phyloP scores from a whole-genome alignment of 164 flowering plant genomes.

The Vitis rupestris region DNA sequence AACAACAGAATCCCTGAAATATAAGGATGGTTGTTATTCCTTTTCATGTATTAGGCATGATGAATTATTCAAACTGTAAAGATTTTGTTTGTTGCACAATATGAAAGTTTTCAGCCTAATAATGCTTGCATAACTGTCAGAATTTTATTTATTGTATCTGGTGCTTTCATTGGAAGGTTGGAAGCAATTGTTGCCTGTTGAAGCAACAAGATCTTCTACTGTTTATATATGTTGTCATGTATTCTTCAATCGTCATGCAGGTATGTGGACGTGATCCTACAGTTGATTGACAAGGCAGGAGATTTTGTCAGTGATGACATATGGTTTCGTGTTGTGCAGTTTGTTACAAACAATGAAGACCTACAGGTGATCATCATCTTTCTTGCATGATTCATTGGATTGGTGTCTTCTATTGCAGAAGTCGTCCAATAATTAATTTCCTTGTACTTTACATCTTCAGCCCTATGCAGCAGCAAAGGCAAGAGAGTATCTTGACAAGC shows the following conservation, averaged over 20 bases:
- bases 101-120: too few relatives aligned
- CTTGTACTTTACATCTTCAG: constrained; percentile 38
- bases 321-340: constrained; percentile 99
- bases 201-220: neutral
- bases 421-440: neutral
- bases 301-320: constrained; percentile 99
- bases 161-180: neutral
- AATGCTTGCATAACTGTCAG: neutral
- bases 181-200: neutral
- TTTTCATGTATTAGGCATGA: too few relatives aligned
- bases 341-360: constrained; percentile 98
- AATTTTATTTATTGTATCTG: neutral
- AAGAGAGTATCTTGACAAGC: constrained; percentile 91
- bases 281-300: constrained; percentile 99
- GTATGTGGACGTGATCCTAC: constrained; percentile 99
- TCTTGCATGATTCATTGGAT: neutral
- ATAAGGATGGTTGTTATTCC: too few relatives aligned
- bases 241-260: constrained; percentile 31
- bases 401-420: too few relatives aligned
- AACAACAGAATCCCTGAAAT: too few relatives aligned
- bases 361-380: constrained; percentile 64
- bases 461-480: constrained; percentile 98
- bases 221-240: neutral
- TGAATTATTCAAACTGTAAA: too few relatives aligned
- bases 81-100: neutral